Percentiles rank a stretch among this genome's conserved stretches.
These are phyloP conservation scores for Entoloma clypeatum DNA, from an alignment of 1,284 basidiomycete genomes.

Conservation along the genomic window DNA sequence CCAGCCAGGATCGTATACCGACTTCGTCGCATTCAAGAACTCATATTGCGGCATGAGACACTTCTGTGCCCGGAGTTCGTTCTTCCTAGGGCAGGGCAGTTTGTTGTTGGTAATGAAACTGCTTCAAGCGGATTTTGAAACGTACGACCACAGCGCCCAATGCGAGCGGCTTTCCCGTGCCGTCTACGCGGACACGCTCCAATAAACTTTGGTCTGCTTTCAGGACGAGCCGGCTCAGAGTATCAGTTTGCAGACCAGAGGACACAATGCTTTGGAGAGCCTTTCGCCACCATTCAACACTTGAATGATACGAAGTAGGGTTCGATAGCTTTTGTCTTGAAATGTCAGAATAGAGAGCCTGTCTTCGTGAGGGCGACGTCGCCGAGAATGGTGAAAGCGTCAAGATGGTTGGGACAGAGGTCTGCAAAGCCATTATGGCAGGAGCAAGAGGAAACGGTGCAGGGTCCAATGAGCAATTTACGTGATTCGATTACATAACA, in stretches of 20 bases:
- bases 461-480: neutral
- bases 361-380: slow-evolving; percentile 60
- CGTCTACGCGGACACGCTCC: slow-evolving; percentile 60
- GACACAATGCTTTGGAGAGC: slow-evolving; percentile 63
- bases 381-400: slow-evolving; percentile 48
- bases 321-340: slow-evolving; percentile 82
- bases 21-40: slow-evolving; percentile 57
- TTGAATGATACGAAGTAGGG: slow-evolving; percentile 76
- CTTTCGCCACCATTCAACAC: slow-evolving; percentile 84
- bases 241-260: slow-evolving; percentile 51
- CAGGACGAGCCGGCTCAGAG: slow-evolving; percentile 54
- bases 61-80: slow-evolving; percentile 51
- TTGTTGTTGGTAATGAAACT: slow-evolving; percentile 13
- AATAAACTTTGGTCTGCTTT: slow-evolving; percentile 57
- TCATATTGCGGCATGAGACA: slow-evolving; percentile 42
- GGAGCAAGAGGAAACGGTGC: neutral
- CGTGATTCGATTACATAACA: neutral
- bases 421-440: neutral
- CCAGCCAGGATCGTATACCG: slow-evolving; percentile 67
- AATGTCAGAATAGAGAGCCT: slow-evolving; percentile 87
- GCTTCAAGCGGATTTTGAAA: slow-evolving; percentile 20
- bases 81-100: slow-evolving; percentile 45
- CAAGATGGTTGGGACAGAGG: slow-evolving; percentile 20
- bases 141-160: slow-evolving; percentile 80
- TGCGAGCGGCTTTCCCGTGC: slow-evolving; percentile 78